phyloP scores from a whole-genome alignment of 2,329 filamentous ascomycete species.

The Stachybotrys chartarum region DNA sequence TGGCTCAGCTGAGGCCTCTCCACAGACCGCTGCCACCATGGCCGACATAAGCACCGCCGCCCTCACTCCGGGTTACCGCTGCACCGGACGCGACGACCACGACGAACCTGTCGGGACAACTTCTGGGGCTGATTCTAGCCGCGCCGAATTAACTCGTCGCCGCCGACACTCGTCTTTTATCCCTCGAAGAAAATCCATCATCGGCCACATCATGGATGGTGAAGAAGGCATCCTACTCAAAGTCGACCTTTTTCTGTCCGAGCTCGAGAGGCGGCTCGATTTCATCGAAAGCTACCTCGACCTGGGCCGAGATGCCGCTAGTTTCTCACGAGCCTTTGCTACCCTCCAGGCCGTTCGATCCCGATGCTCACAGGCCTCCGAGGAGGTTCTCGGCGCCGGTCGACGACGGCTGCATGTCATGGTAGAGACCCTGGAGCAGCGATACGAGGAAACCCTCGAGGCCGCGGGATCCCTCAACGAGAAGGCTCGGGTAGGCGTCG shows the following conservation, averaged over 20 bases:
- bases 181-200: constrained; percentile 51
- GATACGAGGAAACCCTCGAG: constrained; percentile 79
- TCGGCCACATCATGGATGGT: constrained; percentile 53
- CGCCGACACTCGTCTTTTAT: constrained; percentile 52
- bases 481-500: constrained; percentile 82
- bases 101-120: constrained; percentile 28
- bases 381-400: constrained; percentile 82
- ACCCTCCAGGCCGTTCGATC: constrained; percentile 82
- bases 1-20: background rate
- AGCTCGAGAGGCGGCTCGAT: constrained; percentile 80
- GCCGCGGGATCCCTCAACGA: constrained; percentile 84
- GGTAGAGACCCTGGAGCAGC: constrained; percentile 82
- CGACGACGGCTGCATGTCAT: constrained; percentile 78
- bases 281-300: constrained; percentile 85
- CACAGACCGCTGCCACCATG: constrained; percentile 16
- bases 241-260: constrained; percentile 74
- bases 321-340: constrained; percentile 76
- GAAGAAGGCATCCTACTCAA: constrained; percentile 56
- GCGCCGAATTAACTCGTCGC: constrained; percentile 26
- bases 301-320: constrained; percentile 71
- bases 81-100: constrained; percentile 19
- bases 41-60: constrained; percentile 26
- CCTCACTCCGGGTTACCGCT: constrained; percentile 29
- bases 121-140: constrained; percentile 32
- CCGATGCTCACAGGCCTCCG: constrained; percentile 82